Conservation (phyloP, 345 rosid species). For the Camelina neglecta region DNA sequence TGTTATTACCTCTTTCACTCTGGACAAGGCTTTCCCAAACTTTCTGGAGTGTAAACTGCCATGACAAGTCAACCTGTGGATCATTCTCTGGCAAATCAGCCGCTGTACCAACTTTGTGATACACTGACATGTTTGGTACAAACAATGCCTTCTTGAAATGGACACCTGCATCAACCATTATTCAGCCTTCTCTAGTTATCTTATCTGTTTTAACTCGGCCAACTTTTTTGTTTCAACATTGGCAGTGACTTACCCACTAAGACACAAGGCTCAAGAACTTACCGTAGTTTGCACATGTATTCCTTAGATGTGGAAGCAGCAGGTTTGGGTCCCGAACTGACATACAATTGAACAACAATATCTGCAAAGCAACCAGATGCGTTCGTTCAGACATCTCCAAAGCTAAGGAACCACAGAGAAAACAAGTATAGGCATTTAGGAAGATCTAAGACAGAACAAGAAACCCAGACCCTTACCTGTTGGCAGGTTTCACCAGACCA, state of each 20-base stretch:
- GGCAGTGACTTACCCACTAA: not conserved
- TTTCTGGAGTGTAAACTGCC: slow-evolving; percentile 85
- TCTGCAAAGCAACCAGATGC: slow-evolving; percentile 54
- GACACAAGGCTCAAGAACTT: slow-evolving; percentile 28
- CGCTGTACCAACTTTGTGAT: slow-evolving; percentile 78
- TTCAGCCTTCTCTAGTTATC: slow-evolving; percentile 22
- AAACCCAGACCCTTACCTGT: slow-evolving; percentile 54
- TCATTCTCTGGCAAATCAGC: slow-evolving; percentile 55
- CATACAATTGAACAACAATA: slow-evolving; percentile 71
- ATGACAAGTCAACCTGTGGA: slow-evolving; percentile 81
- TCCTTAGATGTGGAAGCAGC: slow-evolving; percentile 65
- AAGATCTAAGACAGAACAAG: slow-evolving; percentile 21
- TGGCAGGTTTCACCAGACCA: slow-evolving; percentile 48
- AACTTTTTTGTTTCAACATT: slow-evolving; percentile 1
- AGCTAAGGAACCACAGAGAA: not conserved
- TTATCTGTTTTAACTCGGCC: not conserved
- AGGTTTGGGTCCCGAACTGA: slow-evolving; percentile 84
- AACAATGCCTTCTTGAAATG: slow-evolving; percentile 88
- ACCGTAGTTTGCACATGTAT: slow-evolving; percentile 63
- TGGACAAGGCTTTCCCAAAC: slow-evolving; percentile 81
- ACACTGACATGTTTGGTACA: slow-evolving; percentile 88
- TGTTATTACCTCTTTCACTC: slow-evolving; percentile 48
- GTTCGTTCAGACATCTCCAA: slow-evolving; percentile 11
- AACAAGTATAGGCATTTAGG: not conserved
- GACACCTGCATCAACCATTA: slow-evolving; percentile 59